phyloP scores from a whole-genome alignment of 306 rosid species.

The barrel medic (Medicago truncatula) region MtrunA17r5.0-ANR NC_053046.1:39964501-39965000 shows the following conservation, averaged over 20 bases:
- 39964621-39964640: slow-evolving; percentile 94
- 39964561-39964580: neutral
- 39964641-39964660: slow-evolving; percentile 81
- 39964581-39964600: slow-evolving; percentile 24
- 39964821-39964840: neutral
- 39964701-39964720: neutral
- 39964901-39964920: neutral
- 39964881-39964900: slow-evolving; percentile 44
- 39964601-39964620: slow-evolving; percentile 23
- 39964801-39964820: neutral
- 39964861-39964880: slow-evolving; percentile 71
- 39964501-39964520: slow-evolving; percentile 87
- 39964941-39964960: neutral
- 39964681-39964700: slow-evolving; percentile 12
- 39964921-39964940: slow-evolving; percentile 21
- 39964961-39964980: neutral
- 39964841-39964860: neutral
- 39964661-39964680: slow-evolving; percentile 32
- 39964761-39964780: neutral
- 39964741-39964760: neutral
- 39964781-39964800: neutral
- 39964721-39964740: neutral
- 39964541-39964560: slow-evolving; percentile 5
- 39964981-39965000: slow-evolving; percentile 73
- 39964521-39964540: slow-evolving; percentile 69